phyloP scores from a whole-genome alignment of 805 yeast genomes.

The Isabelozyma gotoi region DNA sequence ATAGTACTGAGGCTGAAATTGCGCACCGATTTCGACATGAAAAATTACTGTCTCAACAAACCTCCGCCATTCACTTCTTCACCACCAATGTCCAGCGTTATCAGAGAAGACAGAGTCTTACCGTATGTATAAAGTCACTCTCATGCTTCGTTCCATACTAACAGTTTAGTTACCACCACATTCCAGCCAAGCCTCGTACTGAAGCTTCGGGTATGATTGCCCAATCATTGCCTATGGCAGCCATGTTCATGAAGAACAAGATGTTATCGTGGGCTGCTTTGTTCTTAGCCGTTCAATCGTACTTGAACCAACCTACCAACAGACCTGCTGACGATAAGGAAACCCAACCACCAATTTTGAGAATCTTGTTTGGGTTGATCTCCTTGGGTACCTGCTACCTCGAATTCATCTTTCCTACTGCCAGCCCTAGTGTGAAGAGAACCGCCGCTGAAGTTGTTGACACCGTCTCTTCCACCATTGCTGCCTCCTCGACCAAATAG shows the following conservation, averaged over 20 bases:
- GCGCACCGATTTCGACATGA: neutral
- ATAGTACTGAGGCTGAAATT: neutral
- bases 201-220: constrained; percentile 47
- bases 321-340: constrained; percentile 23
- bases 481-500: constrained; percentile 6
- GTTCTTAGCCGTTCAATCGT: constrained; percentile 49
- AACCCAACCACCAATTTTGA: constrained; percentile 48
- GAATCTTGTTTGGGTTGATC: constrained; percentile 44
- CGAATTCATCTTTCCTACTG: constrained; percentile 48
- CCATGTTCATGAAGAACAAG: constrained; percentile 63
- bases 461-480: constrained; percentile 17
- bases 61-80: neutral
- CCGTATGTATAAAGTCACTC: constrained; percentile 22
- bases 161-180: constrained; percentile 42
- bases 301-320: constrained; percentile 43
- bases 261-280: constrained; percentile 57
- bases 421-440: constrained; percentile 29
- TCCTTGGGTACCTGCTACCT: constrained; percentile 55
- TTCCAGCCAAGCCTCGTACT: constrained; percentile 47
- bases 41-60: neutral
- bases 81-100: neutral
- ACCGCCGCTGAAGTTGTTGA: constrained; percentile 20
- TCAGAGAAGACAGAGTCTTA: constrained; percentile 33
- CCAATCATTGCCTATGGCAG: constrained; percentile 67
- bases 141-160: constrained; percentile 8